Conservation (phyloP, 2,329 filamentous ascomycete species). For the Ascochyta clinopodiicola region DNA sequence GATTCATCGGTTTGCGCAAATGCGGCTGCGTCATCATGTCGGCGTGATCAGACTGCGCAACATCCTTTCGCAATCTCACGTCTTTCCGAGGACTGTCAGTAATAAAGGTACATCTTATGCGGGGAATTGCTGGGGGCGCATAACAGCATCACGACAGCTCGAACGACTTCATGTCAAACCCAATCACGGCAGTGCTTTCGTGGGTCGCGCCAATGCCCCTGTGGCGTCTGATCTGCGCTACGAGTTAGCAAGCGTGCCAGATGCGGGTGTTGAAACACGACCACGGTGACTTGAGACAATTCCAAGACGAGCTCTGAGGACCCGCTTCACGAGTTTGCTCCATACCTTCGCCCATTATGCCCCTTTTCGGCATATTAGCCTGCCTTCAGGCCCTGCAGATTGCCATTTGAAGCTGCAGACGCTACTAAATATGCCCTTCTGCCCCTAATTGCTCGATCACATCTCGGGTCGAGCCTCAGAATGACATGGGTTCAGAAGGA, state of each 20-base stretch:
- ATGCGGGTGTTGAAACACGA: conserved; percentile 45
- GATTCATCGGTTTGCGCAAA: conserved; percentile 1
- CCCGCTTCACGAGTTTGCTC: conserved; percentile 31
- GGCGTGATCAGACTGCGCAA: conserved; percentile 9
- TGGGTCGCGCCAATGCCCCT: conserved; percentile 34
- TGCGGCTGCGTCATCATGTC: conserved; percentile 26
- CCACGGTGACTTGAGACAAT: conserved; percentile 42
- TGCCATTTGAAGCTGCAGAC: conserved; percentile 24
- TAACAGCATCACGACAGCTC: conserved; percentile 6
- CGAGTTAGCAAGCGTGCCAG: conserved; percentile 22
- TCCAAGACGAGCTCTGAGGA: conserved; percentile 39
- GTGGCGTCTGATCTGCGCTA: conserved; percentile 36
- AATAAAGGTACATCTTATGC: conserved; percentile 22
- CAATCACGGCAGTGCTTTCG: conserved; percentile 24
- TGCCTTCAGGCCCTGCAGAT: conserved; percentile 14
- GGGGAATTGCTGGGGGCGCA: conserved; percentile 19
- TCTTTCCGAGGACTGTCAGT: background rate
- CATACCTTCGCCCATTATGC: conserved; percentile 22
- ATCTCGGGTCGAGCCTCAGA: conserved; percentile 42
- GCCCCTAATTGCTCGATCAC: conserved; percentile 24
- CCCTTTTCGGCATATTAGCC: conserved; percentile 29
- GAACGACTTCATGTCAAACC: conserved; percentile 6
- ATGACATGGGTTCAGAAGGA: conserved; percentile 44
- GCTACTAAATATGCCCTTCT: conserved; percentile 38
- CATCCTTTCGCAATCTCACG: conserved; percentile 3